Base-by-base conservation (phyloP, 345 rosid species). In the Capsella bursapastoris region DNA sequence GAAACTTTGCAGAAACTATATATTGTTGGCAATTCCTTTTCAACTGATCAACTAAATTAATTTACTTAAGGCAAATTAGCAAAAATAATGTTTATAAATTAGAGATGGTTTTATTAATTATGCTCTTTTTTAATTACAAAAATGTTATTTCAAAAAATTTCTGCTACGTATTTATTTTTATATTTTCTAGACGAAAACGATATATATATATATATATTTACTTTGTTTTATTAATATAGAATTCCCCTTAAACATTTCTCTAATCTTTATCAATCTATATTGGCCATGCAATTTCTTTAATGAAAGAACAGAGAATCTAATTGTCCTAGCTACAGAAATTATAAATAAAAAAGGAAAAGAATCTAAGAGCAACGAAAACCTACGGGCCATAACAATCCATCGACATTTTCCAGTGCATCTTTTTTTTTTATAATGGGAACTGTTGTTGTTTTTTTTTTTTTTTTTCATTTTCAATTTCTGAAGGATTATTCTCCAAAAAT, bases 351-450 rank as follows among this genome's bases (percentile, higher is more conserved):
- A 37, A 34, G 6, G 3, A 5, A 22, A 49, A 34, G 79, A 68
- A 75, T 68, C 14, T 51, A 32, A 22, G 3, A 25, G n/a, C 57
- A 75, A 68, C 6, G 8, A 52, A 75, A 52, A 75, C 70, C 74
- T 68, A 68, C 79, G 79, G 74, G 74, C 79, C 74, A 75, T 53
- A 75, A 22, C 25, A 22, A 68, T 68, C 64, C 50, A 61, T 68
- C 27, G 64, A 43, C 74, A 40, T 43, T 51, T 22, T 68, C 57
- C 4, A 61, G 57, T 76, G 74, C 58, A 61, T 76, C 49, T 60
- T 61, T 67, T 34, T 34, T 34, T 34, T 34, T 4, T 61, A 34
- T 53, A 69, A 45, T 62, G 73, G 62, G 64, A 68, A 58, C 41
- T 0, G n/a, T 34, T 18, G 22, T 18, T 16, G 18, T 16, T 16